Evolutionary conservation across 495 filamentous ascomycete species (phyloP), one percentile per base, ranked within the genome.

Genomic region (Gamarada debralockiae): DNA sequence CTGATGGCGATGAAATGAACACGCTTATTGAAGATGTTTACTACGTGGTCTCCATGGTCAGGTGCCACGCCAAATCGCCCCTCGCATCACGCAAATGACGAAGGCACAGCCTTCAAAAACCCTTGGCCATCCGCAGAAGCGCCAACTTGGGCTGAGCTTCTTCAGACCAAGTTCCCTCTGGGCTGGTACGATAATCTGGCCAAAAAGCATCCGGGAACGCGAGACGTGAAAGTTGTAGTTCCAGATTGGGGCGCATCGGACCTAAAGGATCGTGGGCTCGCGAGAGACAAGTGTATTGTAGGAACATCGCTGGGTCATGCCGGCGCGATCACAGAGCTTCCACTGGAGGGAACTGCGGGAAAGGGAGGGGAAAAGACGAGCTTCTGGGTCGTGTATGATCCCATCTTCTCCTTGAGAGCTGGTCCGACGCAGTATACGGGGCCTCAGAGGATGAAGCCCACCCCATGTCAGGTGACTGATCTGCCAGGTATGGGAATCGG

Each of bases 291-390:
- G 3, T 59, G 52, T 29, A 33, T 59, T 10, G 42, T 55, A 13
- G 56, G 51, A 20, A 82, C 78, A 6, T 78, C 73, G 73, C 65
- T 82, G 3, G 78, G 78, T 4, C 78, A 82, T 53, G 78, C 78
- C 9, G 64, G 64, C 23, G 66, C 74, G 31, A 65, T 82, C 7
- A 49, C 78, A 8, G 75, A 80, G 52, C 64, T 61, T 24, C 57
- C 54, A 0, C 24, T 62, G 18, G 56, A 58, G 0, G 47, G 38
- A 13, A 41, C 17, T 3, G 25, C 25, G 59, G 56, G n/a, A 12
- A 54, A 67, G 6, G 29, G 18, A 22, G 21, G 36, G 3, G 25
- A 15, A 9, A 46, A 52, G n/a, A 46, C 34, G 34, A 51, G 51
- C 24, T 45, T 59, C 3, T 59, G 51, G 51, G 69, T 73, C 13